Base-by-base conservation (phyloP, 108 stramenopile genomes). In the Chaetoceros tenuissimus region DNA sequence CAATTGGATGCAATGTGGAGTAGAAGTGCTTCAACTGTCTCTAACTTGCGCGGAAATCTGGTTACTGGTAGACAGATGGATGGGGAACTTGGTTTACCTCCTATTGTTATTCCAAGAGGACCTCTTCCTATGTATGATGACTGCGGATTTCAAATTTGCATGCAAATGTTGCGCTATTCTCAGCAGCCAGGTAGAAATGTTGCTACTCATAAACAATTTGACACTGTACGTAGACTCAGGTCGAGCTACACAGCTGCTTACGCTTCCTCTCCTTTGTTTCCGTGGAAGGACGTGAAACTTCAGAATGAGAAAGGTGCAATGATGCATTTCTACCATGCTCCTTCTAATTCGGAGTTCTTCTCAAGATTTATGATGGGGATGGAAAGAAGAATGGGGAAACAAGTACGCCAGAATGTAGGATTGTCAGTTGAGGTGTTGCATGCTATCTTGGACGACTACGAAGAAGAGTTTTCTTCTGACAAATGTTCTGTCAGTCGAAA, bases 1-100 rank as follows among this genome's bases (percentile, higher is more conserved):
- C 77, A 64, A 19, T 46, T 85, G 34, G 79, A 85, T 57, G 74
- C 74, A 0, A 62, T 78, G 23, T 81, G 76, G 80, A 34, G 51
- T 3, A 26, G 67, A 21, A 71, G 65, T 20, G 5, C 63, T 1
- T 34, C 28, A 13, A 81, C 76, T 17, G 80, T 81, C 3, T 1
- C 28, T 0, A 10, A 3, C 0, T 73, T 40, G 34, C 13, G 5
- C 8, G 8, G 13, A 5, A 13, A 10, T 40, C 13, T 40, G 5
- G 34, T 5, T 10, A 5, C 8, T 10, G 34, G 8, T 10, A 40
- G 13, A 5, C 5, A 5, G 34, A 13, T 13, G 34, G 5, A 5
- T 40, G 8, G 13, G 34, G 8, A 40, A 10, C 34, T 40, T 10
- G 34, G 34, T 40, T 10, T 13, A 13, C 34, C 34, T 13, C 13